Conservation (phyloP, 371 early-diverging fungal species). For the Vairimorpha necatrix region DNA sequence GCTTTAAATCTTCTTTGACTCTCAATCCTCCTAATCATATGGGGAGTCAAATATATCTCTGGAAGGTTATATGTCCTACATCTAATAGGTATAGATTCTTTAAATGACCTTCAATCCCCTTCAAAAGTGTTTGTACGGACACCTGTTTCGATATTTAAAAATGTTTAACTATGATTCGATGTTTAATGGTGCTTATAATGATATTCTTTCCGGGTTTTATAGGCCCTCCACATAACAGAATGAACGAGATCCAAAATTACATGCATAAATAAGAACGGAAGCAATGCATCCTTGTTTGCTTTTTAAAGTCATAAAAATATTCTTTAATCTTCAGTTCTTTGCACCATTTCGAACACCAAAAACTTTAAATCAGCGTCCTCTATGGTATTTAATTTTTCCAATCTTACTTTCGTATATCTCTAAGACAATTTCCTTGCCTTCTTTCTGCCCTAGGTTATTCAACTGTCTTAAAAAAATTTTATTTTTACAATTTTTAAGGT, state of each 20-base stretch:
- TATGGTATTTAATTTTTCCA: not conserved
- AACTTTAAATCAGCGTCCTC: not conserved
- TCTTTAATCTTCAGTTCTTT: not conserved
- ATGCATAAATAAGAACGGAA: not conserved
- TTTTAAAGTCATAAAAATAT: not conserved
- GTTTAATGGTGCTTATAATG: not conserved
- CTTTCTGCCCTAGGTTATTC: not conserved
- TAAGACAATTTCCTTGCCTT: not conserved
- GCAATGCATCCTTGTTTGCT: not conserved
- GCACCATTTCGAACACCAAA: not conserved
- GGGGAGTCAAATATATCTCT: not conserved
- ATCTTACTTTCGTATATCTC: not conserved
- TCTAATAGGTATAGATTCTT: not conserved
- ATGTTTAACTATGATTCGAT: slow-evolving; percentile 20
- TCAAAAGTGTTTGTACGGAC: slow-evolving; percentile 27
- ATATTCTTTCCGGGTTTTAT: not conserved
- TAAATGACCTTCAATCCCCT: not conserved
- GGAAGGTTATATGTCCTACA: not conserved
- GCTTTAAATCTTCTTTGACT: too few relatives aligned
- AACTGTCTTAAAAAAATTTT: not conserved
- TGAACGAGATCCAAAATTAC: not conserved
- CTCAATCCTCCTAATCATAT: not conserved
- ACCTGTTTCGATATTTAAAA: slow-evolving; percentile 17
- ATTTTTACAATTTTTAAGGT: not conserved
- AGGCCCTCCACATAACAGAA: not conserved